Percentiles rank a stretch among this genome's conserved stretches.
These are phyloP conservation scores for Selenicereus undatus DNA, from an alignment of 148 eudicot species.

Conservation along the genomic window DNA sequence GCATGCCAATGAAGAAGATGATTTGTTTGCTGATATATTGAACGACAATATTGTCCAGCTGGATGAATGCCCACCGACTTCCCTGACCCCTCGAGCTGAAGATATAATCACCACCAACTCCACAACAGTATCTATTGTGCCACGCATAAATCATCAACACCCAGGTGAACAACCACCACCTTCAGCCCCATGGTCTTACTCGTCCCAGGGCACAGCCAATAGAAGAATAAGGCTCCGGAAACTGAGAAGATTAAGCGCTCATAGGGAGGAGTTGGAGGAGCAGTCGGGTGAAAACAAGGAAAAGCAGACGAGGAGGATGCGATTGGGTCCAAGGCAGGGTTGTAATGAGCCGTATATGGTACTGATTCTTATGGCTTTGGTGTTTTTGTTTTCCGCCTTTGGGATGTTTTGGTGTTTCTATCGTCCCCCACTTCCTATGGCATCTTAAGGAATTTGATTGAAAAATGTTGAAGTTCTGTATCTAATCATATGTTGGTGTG, in stretches of 20 bases:
- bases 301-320: not conserved
- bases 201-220: conserved; percentile 61
- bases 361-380: conserved; percentile 24
- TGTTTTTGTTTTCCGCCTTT: conserved; percentile 21
- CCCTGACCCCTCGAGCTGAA: conserved; percentile 1
- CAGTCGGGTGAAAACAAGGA: conserved; percentile 8
- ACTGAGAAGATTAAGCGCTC: conserved; percentile 17
- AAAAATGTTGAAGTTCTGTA: not conserved
- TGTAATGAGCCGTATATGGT: conserved; percentile 14
- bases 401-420: not conserved
- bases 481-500: not conserved
- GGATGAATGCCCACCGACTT: conserved; percentile 41
- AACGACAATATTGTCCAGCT: conserved; percentile 76
- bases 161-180: conserved; percentile 7
- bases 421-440: not conserved
- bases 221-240: conserved; percentile 49
- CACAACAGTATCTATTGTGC: conserved; percentile 16
- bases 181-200: conserved; percentile 6
- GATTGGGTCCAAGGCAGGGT: not conserved
- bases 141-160: not conserved
- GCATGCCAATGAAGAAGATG: conserved; percentile 46
- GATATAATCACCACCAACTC: not conserved
- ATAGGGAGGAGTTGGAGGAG: conserved; percentile 16
- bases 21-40: conserved; percentile 76
- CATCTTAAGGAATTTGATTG: not conserved